phyloP scores from a whole-genome alignment of 2,329 filamentous ascomycete species.

The Metarhizium rileyi region DNA sequence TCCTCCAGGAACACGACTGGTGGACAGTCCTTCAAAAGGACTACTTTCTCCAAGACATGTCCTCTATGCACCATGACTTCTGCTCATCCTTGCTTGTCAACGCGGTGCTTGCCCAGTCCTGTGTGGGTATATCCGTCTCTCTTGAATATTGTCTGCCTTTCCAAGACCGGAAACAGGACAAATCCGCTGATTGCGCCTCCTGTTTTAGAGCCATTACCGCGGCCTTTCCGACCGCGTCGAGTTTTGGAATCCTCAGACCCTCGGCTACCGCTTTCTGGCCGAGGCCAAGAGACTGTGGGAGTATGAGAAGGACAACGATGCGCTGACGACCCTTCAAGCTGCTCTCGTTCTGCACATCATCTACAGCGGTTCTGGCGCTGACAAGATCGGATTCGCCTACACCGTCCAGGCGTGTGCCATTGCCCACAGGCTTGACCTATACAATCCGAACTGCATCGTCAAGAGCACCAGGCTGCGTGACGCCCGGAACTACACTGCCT shows the following conservation, averaged over 20 bases:
- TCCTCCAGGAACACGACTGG: constrained; percentile 22
- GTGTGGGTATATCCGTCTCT: constrained; percentile 16
- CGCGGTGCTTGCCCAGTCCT: constrained; percentile 21
- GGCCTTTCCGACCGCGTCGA: constrained; percentile 18
- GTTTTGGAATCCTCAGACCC: constrained; percentile 24
- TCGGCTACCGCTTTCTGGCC: constrained; percentile 25
- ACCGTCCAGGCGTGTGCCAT: constrained; percentile 18
- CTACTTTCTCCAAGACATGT: constrained; percentile 26
- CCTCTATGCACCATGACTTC: constrained; percentile 15
- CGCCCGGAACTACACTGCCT: constrained; percentile 22
- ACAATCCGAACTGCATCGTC: constrained; percentile 4
- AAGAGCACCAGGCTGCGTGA: constrained; percentile 6
- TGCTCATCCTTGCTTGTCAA: constrained; percentile 28
- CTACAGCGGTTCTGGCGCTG: constrained; percentile 20
- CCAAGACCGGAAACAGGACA: no score
- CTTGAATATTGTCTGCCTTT: no score
- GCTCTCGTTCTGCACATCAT: constrained; percentile 20
- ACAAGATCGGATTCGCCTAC: constrained; percentile 24
- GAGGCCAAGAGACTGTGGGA: constrained; percentile 27
- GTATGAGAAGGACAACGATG: constrained; percentile 14
- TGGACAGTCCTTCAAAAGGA: constrained; percentile 25
- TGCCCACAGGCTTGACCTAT: constrained; percentile 20
- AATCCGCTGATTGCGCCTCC: background rate
- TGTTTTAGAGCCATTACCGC: constrained; percentile 17
- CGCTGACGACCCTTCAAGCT: constrained; percentile 24